Evolutionary conservation across 805 yeast species (phyloP).

Genomic region (Kockiozyma suomiensis): DNA sequence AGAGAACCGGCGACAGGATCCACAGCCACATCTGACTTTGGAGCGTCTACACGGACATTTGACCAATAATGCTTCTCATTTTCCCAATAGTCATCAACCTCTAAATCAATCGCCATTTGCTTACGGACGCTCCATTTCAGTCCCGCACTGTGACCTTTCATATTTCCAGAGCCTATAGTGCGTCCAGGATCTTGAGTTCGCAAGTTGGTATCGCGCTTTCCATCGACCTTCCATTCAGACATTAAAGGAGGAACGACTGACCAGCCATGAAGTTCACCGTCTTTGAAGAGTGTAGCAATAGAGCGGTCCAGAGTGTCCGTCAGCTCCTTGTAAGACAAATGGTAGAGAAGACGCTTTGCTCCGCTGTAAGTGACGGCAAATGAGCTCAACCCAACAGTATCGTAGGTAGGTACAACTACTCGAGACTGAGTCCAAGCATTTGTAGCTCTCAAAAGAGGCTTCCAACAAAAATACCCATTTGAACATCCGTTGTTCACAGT

Average conservation of each 20-base stretch:
- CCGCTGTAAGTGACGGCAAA: slow-evolving; percentile 19
- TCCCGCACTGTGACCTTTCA: slow-evolving; percentile 6
- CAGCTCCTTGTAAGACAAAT: slow-evolving; percentile 18
- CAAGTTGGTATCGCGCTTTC: slow-evolving; percentile 13
- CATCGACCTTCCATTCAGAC: slow-evolving; percentile 21
- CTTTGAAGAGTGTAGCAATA: neutral
- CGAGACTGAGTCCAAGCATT: slow-evolving; percentile 2
- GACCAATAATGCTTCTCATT: slow-evolving; percentile 5
- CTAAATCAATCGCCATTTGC: slow-evolving; percentile 1
- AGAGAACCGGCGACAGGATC: neutral
- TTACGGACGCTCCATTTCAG: slow-evolving; percentile 2
- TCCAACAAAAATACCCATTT: slow-evolving; percentile 9
- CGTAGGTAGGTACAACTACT: slow-evolving; percentile 12
- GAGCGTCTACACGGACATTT: neutral
- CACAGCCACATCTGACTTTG: no score
- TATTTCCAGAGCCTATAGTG: neutral
- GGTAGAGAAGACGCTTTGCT: slow-evolving; percentile 20
- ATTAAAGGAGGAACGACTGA: slow-evolving; percentile 16
- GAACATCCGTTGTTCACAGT: slow-evolving; percentile 6
- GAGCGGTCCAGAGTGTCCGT: slow-evolving; percentile 14
- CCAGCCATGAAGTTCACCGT: slow-evolving; percentile 16
- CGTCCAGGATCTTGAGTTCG: neutral
- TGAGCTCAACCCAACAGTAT: slow-evolving; percentile 9
- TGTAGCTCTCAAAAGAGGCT: neutral
- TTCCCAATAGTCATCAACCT: slow-evolving; percentile 4